Evolutionary conservation across 805 yeast genomes (phyloP), one percentile per base, ranked within the genome.

Genomic region (Kazachstania kunashirensis): DNA sequence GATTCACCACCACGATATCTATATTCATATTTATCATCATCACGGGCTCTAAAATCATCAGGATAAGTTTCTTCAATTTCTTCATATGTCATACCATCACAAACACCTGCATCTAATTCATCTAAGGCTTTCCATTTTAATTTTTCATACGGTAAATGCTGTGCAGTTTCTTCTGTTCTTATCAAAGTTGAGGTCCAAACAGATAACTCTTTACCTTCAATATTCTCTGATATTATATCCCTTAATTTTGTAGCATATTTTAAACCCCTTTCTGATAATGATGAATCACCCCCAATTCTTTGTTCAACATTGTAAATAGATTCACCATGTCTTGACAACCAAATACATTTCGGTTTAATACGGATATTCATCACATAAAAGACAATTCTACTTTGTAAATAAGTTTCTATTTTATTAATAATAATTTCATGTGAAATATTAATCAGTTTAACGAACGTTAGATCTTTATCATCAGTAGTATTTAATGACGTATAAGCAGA

Each of bases 1-100:
- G 94, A 82, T 62, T 92, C 99, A 31, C 99, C 99, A 9, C 97
- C 97, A 29, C 96, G 74, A 60, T 92, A 92, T 37, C 98, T 72
- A 62, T 92, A 92, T 56, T 85, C 96, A 57, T 83, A 92, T 64
- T 92, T 92, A 65, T 92, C 82, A 47, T 84, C 95, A 57, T 92
- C 98, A 41, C 99, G 73, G 6, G 96, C 95, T 48, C 77, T 82
- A 64, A 92, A 92, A 54, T 92, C 99, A 45, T 85, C 95, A 0
- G 98, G 98, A 57, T 78, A 88, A 43, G 70, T 61, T 23, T 71
- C 63, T 49, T 84, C 94, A 51, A 89, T 85, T 43, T 89, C 95
- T 47, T 88, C 95, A 55, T 89, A 89, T 0, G 98, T 89, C 73
- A 89, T 73, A 5, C 96, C 97, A 60, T 89, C 98, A 59, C 97